Conservation (phyloP, 148 eudicot species). For the Cornus suecica region DNA sequence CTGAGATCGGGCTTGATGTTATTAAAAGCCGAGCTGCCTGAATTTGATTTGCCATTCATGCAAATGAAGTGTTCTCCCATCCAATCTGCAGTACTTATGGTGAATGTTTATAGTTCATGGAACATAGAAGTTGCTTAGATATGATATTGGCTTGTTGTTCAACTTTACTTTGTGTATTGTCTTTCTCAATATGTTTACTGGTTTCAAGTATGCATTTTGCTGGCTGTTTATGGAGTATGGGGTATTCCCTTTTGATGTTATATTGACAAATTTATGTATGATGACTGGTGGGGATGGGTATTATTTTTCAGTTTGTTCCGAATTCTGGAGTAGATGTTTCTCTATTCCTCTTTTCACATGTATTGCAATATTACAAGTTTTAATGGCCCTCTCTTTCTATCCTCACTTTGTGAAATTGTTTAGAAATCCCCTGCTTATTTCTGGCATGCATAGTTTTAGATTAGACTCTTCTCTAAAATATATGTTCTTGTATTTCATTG, state of each 20-base stretch:
- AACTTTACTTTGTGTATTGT: not conserved
- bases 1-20: conserved; percentile 30
- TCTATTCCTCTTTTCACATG: not conserved
- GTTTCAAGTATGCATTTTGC: not conserved
- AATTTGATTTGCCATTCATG: conserved; percentile 2
- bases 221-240: conserved; percentile 4
- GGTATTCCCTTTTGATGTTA: not conserved
- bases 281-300: not conserved
- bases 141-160: conserved; percentile 5
- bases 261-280: not conserved
- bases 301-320: not conserved
- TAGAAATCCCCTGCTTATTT: no score
- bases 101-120: conserved; percentile 20
- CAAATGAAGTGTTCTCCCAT: not conserved
- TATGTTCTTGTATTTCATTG: no score
- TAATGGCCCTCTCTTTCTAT: no score
- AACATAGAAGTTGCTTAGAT: conserved; percentile 7
- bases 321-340: not conserved
- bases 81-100: conserved; percentile 5
- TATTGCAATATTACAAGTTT: not conserved
- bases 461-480: no score
- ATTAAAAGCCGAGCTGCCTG: conserved; percentile 25
- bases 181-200: not conserved
- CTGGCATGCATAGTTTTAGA: no score
- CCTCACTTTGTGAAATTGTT: not conserved